Evolutionary conservation across 2,329 filamentous ascomycete genomes (phyloP), one percentile per base, ranked within the genome.

Genomic region (Cladophialophora chaetospira): DNA sequence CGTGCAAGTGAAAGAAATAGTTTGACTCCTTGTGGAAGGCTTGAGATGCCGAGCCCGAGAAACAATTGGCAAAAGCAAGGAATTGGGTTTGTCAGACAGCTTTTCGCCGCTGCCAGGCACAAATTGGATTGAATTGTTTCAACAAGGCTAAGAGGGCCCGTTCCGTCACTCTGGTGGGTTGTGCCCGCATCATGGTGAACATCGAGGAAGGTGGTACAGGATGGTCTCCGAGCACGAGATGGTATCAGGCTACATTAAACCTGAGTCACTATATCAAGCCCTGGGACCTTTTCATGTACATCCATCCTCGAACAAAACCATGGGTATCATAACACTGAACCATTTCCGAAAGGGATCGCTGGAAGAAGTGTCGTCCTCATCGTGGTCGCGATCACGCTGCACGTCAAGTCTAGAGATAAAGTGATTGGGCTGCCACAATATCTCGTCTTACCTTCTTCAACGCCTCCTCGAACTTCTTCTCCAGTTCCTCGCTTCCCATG

Each of bases 401-500:
- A n/a, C 4, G 42, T n/a, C 19, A 17, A 17, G 31, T 33, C 60
- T 62, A 62, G 57, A 97, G 80, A 71, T 97, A 97, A 73, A 97
- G 78, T 67, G 89, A 95, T 78, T 97, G 92, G 45, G 93, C 91
- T 21, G 93, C 91, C 57, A 99, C 93, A 71, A 99, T 92, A 72
- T 97, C 94, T 68, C 94, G 83, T 73, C 90, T 84, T 60, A 65
- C 63, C 61, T 62, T 65, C 48, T 49, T 60, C 46, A 63, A 42
- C 28, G 61, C 61, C 43, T 63, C 63, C 35, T 62, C 54, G 40
- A 65, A 63, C 43, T 63, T 62, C 54, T 65, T 63, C 53, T 92
- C 88, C 55, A 99, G 79, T 68, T 97, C 94, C 59, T 96, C 91
- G 71, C 89, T 97, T 68, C 94, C 94, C 94, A 99, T 99, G 62